Evolutionary conservation across 73 alveolate genomes (phyloP).

Genomic region (Paramecium primaurelia): DNA sequence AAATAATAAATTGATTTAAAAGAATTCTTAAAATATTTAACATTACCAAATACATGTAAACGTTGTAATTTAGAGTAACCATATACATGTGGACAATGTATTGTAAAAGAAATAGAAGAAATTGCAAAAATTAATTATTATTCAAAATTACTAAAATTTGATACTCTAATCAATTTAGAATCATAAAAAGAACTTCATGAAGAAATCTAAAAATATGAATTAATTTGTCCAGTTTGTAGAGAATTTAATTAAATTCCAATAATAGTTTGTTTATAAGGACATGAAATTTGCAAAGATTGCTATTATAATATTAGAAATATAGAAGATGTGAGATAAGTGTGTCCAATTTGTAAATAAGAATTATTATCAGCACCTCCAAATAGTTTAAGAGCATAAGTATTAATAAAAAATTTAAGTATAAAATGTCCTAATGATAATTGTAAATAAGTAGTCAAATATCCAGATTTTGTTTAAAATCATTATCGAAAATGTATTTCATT

Average conservation of each 20-base stretch:
- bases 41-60: background rate
- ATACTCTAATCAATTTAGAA: background rate
- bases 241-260: constrained; percentile 40
- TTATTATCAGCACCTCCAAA: background rate
- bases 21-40: background rate
- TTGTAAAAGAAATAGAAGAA: constrained; percentile 14
- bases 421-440: constrained; percentile 20
- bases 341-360: constrained; percentile 27
- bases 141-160: constrained; percentile 11
- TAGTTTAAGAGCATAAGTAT: constrained; percentile 13
- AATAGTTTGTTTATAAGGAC: constrained; percentile 1
- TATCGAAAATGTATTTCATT: background rate
- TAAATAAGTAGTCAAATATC: background rate
- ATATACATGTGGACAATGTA: background rate
- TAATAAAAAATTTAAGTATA: background rate
- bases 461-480: background rate
- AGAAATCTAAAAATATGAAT: background rate
- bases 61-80: background rate
- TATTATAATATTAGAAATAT: constrained; percentile 6
- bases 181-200: background rate
- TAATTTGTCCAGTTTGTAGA: constrained; percentile 34
- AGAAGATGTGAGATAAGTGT: background rate
- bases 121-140: constrained; percentile 11
- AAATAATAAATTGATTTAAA: background rate
- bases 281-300: constrained; percentile 45